These are phyloP conservation scores for Priceomyces fermenticarens DNA, from an alignment of 805 yeast species.

Conservation along the genomic window DNA sequence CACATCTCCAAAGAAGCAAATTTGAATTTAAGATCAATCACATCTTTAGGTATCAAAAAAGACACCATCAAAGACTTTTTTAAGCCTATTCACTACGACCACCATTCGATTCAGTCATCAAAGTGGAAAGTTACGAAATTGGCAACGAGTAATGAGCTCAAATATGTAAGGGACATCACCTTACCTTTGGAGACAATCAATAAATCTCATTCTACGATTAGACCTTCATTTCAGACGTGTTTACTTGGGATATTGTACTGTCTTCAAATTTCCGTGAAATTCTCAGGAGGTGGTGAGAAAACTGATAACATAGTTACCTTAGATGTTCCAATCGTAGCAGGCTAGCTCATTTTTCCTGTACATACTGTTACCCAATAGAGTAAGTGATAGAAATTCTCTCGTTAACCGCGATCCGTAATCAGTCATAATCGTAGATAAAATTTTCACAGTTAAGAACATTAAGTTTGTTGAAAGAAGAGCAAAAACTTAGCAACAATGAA, in stretches of 20 bases:
- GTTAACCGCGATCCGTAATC: slow-evolving; percentile 37
- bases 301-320: slow-evolving; percentile 28
- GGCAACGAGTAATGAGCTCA: slow-evolving; percentile 7
- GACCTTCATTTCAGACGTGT: slow-evolving; percentile 66
- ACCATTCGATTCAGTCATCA: slow-evolving; percentile 21
- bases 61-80: slow-evolving; percentile 38
- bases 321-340: slow-evolving; percentile 38
- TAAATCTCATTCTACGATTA: slow-evolving; percentile 46
- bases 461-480: neutral
- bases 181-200: slow-evolving; percentile 42
- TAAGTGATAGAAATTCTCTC: slow-evolving; percentile 15
- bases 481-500: neutral
- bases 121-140: slow-evolving; percentile 28
- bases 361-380: slow-evolving; percentile 18
- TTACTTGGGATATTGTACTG: slow-evolving; percentile 57
- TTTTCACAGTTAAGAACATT: slow-evolving; percentile 3
- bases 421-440: slow-evolving; percentile 12
- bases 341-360: slow-evolving; percentile 15
- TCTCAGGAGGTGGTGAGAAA: slow-evolving; percentile 38
- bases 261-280: slow-evolving; percentile 46
- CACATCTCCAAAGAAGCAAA: slow-evolving; percentile 29
- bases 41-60: slow-evolving; percentile 35
- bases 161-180: slow-evolving; percentile 30
- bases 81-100: slow-evolving; percentile 21
- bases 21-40: slow-evolving; percentile 37